Base-by-base conservation (phyloP, 164 flowering plant genomes). In the Vitis rotundifolia region DNA sequence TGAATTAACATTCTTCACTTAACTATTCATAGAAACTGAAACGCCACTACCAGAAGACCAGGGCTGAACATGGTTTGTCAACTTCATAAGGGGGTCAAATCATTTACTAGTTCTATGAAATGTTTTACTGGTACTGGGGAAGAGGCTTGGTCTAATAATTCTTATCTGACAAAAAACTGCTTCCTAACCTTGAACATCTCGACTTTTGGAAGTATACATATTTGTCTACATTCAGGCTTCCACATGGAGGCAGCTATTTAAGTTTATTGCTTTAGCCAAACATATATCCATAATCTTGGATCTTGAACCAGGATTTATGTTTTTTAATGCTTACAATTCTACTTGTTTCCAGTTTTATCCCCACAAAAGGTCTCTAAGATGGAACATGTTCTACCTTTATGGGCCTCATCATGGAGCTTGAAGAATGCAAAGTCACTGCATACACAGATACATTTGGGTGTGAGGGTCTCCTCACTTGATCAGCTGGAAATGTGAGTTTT, bases 341-440 rank as follows among this genome's bases (percentile, higher is more conserved):
- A 71, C 56, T 68, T 68, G 11, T 82, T 81, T 67, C 65, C 88
- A 96, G 99, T 90, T 82, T 91, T 96, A 59, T 87, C 90, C 49
- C 97, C 95, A 49, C 71, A 87, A 69, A 85, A 87, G 84, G 98
- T 92, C 61, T 92, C 99, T 9, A 59, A 0, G 8, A 80, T 84
- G 91, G 99, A 96, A 85, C 92, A 88, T 81, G 83, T 93, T 80
- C 76, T 96, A 66, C 97, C 99, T 1, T 49, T 78, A 57, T 90
- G 91, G 92, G 71, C 69, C 55, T 79, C 74, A 69, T 73, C 75
- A 26, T 82, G 86, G 89, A 71, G 81, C 48, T 77, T 78, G 71
- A 86, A 76, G 72, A 71, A 62, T 28, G 59, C 37, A 22, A 76
- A 81, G 59, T 64, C 51, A 53, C 75, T 84, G 70, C 79, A 86